Base-by-base conservation (phyloP, 164 flowering plant genomes). In the Platanus orientalis region DNA sequence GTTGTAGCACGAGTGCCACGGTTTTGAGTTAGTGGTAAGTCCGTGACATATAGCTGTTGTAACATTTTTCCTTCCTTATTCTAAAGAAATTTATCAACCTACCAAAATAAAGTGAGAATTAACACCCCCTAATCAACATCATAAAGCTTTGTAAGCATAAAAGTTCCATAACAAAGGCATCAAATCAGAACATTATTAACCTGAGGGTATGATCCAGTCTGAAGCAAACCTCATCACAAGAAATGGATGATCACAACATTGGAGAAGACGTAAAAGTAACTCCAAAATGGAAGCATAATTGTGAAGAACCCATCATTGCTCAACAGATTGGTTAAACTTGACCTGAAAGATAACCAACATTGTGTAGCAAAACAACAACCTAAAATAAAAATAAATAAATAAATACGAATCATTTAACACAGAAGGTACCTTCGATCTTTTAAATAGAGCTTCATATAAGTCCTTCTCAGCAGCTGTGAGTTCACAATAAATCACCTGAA, bases 181-280 rank as follows among this genome's bases (percentile, higher is more conserved):
- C 16, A 26, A 20, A 36, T 52, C 27, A 60, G 25, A 54, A 54
- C 26, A 26, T 25, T n/a, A n/a, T n/a, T n/a, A 63, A n/a, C 65
- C 21, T 44, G 54, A 61, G 17, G 32, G 24, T 48, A 57, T n/a
- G 21, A 20, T 47, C 34, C 25, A 39, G 40, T 57, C 57, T 16
- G 48, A 63, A 25, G 21, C 65, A 60, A 19, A 92, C 99, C 99
- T 94, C 96, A 94, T 86, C 49, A 94, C 99, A 73, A 94, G 96
- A 77, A 87, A 94, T 51, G 99, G 99, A 76, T 94, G 99, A 71
- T 94, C 97, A 79, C 99, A 94, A 72, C 99, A 94, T 75, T 94
- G 99, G 29, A 96, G 97, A 71, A 94, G 99, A 68, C 99, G 97
- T 66, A 95, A 78, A 63, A 95, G 92, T 62, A 95, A 76, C 82